Evolutionary conservation across 805 yeast species (phyloP), one percentile per base, ranked within the genome.

Genomic region (Hanseniaspora singularis): DNA sequence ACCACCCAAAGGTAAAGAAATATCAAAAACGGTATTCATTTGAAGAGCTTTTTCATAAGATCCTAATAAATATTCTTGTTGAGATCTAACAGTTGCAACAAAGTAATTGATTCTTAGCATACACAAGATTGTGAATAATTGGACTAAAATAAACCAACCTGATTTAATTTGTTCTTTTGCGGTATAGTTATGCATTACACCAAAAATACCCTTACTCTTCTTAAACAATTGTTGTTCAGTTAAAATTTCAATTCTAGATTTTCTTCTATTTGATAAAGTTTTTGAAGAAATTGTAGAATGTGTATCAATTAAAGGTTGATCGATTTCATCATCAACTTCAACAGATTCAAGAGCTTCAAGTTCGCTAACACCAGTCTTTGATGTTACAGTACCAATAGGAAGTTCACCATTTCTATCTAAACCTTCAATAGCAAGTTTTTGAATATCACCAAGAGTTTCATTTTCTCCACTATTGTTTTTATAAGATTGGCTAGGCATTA

Each of bases 71-170:
- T 68, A 89, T 22, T 71, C 71, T 67, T 86, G 94, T 65, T 88
- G 96, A 0, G 94, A 67, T 56, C 77, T 74, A 30, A 88, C 68
- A 2, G 96, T 85, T 8, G 96, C 96, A 46, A 88, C 92, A 63
- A 86, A 89, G 62, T 84, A 89, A 66, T 88, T 88, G 54, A 88
- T 80, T 60, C 96, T 71, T 37, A 89, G 70, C 96, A 88, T 88
- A 62, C 86, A 94, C 49, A 88, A 72, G 2, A 88, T 74, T 5
- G 95, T 82, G 61, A 87, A 84, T 2, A 75, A 57, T 22, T 84
- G 74, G 82, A 86, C 81, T 48, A 87, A 63, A 40, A 70, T 57
- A 60, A 87, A 89, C 92, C 95, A 86, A 3, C 81, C 67, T 7
- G 66, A 60, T 38, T 59, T 63, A 51, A 77, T 64, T 56, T 77